A percentile compares a stretch with the other conserved stretches of the same genome.
These are phyloP conservation scores for Larix sibirica DNA, from an alignment of 83 land plant genomes.

Conservation along the genomic window DNA sequence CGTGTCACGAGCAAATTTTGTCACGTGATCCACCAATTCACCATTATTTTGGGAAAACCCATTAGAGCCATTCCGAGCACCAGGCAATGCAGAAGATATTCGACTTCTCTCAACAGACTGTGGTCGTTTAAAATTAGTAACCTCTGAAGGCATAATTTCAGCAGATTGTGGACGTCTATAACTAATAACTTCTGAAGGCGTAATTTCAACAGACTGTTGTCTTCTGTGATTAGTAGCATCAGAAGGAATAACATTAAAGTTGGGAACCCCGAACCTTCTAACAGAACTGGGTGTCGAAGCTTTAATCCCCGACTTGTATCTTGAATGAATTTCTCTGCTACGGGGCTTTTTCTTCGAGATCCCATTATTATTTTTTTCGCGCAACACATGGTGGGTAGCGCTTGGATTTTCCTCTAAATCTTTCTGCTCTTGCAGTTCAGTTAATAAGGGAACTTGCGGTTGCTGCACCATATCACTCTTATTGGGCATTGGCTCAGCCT, in stretches of 20 bases:
- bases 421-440: background rate
- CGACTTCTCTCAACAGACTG: background rate
- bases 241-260: too few relatives aligned
- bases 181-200: background rate
- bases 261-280: too few relatives aligned
- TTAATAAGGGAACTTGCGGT: too few relatives aligned
- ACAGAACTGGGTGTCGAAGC: background rate
- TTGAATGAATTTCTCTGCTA: slow-evolving; percentile 52
- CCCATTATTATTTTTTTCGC: slow-evolving; percentile 43
- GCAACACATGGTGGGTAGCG: slow-evolving; percentile 21
- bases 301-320: slow-evolving; percentile 43
- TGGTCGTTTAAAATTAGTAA: background rate
- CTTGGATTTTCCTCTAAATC: slow-evolving; percentile 27
- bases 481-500: too few relatives aligned
- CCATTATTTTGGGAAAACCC: background rate
- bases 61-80: background rate
- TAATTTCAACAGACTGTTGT: background rate
- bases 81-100: background rate
- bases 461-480: too few relatives aligned
- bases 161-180: background rate
- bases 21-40: background rate
- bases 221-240: background rate
- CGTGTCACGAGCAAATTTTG: background rate
- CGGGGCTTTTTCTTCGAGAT: slow-evolving; percentile 17
- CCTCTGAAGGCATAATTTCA: background rate